Percentiles rank a stretch among this genome's conserved stretches.
These are phyloP conservation scores for Torrubiella hemipterigena DNA, from an alignment of 2,329 filamentous ascomycete species.

Conservation along the genomic window DNA sequence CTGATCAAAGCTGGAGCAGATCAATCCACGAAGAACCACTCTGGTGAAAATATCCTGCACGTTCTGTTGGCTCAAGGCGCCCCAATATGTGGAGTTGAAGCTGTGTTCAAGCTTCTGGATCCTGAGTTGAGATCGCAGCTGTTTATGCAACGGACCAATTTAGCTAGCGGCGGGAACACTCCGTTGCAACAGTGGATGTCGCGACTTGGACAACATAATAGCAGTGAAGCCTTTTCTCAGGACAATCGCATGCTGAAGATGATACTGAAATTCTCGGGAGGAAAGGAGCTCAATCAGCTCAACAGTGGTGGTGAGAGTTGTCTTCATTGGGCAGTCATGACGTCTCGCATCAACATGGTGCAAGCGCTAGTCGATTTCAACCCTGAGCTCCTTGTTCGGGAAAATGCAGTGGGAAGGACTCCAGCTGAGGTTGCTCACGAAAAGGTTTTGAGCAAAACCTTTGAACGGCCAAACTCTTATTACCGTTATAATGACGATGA, in stretches of 20 bases:
- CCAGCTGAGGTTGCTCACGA: constrained; percentile 57
- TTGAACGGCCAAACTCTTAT: constrained; percentile 13
- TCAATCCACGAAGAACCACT: constrained; percentile 48
- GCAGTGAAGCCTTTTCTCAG: constrained; percentile 15
- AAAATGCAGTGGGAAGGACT: constrained; percentile 67
- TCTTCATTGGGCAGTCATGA: constrained; percentile 43
- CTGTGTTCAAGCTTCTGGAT: constrained; percentile 47
- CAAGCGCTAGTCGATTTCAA: constrained; percentile 39
- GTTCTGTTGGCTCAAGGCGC: constrained; percentile 27
- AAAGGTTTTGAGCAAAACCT: constrained; percentile 27
- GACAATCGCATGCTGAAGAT: constrained; percentile 25
- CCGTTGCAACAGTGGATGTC: constrained; percentile 52
- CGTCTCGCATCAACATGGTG: constrained; percentile 21
- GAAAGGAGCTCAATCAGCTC: constrained; percentile 43
- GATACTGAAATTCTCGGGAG: constrained; percentile 43
- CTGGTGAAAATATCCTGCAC: constrained; percentile 59
- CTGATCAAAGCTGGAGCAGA: constrained; percentile 60
- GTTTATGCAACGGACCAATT: constrained; percentile 44
- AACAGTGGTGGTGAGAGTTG: constrained; percentile 55
- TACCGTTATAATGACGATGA: background rate
- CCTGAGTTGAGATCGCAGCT: constrained; percentile 41
- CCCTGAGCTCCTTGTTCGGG: constrained; percentile 51
- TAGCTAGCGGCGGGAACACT: constrained; percentile 40
- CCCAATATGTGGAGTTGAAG: constrained; percentile 21
- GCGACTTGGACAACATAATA: constrained; percentile 3